These are phyloP conservation scores for Lecanosticta acicola DNA, from an alignment of 2,329 filamentous ascomycete species.

Conservation along the genomic window DNA sequence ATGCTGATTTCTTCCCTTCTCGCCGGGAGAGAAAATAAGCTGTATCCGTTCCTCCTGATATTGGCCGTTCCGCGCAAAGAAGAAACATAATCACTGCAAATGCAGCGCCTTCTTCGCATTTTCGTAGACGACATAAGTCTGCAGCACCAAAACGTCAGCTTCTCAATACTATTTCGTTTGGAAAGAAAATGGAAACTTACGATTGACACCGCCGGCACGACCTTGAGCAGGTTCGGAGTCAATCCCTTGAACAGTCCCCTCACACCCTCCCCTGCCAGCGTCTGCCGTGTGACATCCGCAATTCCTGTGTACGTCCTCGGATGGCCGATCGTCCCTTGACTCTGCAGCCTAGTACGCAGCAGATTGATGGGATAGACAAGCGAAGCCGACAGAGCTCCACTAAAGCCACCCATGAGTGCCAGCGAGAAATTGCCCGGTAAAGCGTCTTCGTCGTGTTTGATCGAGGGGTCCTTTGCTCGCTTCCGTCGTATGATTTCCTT, in stretches of 20 bases:
- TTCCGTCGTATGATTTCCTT: slow-evolving; percentile 63
- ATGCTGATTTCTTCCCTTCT: too few species aligned
- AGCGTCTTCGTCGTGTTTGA: slow-evolving; percentile 76
- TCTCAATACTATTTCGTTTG: background rate
- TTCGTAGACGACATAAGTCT: slow-evolving; percentile 81
- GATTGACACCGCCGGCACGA: slow-evolving; percentile 91
- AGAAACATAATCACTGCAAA: slow-evolving; percentile 12
- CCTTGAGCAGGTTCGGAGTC: slow-evolving; percentile 92
- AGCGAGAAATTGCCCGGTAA: slow-evolving; percentile 75
- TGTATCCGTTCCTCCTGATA: background rate
- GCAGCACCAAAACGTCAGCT: slow-evolving; percentile 3
- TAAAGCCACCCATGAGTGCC: slow-evolving; percentile 82
- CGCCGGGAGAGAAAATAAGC: too few species aligned
- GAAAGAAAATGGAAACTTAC: slow-evolving; percentile 24
- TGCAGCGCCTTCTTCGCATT: slow-evolving; percentile 70
- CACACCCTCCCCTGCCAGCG: slow-evolving; percentile 73
- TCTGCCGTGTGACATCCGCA: slow-evolving; percentile 79
- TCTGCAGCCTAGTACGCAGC: slow-evolving; percentile 77
- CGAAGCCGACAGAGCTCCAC: slow-evolving; percentile 86
- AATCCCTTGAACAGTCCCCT: slow-evolving; percentile 89
- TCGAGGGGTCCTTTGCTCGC: slow-evolving; percentile 40
- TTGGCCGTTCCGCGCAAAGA: background rate
- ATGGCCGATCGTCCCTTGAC: slow-evolving; percentile 89
- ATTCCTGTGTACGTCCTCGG: slow-evolving; percentile 78
- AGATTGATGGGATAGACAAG: slow-evolving; percentile 94